Evolutionary conservation across 768 basidiomycete genomes (phyloP).

Genomic region (Scleroderma bovista): DNA sequence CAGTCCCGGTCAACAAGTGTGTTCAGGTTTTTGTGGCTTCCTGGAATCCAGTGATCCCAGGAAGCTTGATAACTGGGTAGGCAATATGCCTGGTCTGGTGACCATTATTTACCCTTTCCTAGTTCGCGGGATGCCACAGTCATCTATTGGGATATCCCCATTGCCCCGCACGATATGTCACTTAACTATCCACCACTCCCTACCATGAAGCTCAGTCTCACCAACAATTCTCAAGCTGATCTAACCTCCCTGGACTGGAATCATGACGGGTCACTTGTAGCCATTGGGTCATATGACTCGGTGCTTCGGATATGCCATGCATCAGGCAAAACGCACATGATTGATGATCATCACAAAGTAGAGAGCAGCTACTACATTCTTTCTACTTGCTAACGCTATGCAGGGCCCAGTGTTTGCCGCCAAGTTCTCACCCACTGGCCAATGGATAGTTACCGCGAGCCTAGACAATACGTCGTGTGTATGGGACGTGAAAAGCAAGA

Average conservation of each 20-base stretch:
- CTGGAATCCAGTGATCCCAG: conserved; percentile 62
- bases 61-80: conserved; percentile 71
- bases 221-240: conserved; percentile 47
- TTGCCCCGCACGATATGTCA: conserved; percentile 22
- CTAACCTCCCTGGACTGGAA: conserved; percentile 79
- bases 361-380: neutral
- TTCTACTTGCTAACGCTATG: conserved; percentile 18
- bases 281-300: conserved; percentile 74
- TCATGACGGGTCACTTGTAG: conserved; percentile 63
- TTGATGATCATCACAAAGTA: conserved; percentile 61
- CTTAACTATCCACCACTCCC: conserved; percentile 25
- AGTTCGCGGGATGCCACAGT: conserved; percentile 77
- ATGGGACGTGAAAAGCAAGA: conserved; percentile 67
- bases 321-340: conserved; percentile 58
- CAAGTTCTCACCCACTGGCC: conserved; percentile 68
- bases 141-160: conserved; percentile 65
- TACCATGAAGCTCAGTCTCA: conserved; percentile 42
- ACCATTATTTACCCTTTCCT: conserved; percentile 2
- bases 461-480: conserved; percentile 72
- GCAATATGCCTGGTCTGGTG: conserved; percentile 14
- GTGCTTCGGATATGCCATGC: conserved; percentile 62
- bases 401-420: conserved; percentile 80
- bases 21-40: conserved; percentile 73
- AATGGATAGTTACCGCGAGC: conserved; percentile 72
- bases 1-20: conserved; percentile 3